These are phyloP conservation scores for Boletus vermiculosoides DNA, from an alignment of 768 basidiomycete species.

Conservation along the genomic window DNA sequence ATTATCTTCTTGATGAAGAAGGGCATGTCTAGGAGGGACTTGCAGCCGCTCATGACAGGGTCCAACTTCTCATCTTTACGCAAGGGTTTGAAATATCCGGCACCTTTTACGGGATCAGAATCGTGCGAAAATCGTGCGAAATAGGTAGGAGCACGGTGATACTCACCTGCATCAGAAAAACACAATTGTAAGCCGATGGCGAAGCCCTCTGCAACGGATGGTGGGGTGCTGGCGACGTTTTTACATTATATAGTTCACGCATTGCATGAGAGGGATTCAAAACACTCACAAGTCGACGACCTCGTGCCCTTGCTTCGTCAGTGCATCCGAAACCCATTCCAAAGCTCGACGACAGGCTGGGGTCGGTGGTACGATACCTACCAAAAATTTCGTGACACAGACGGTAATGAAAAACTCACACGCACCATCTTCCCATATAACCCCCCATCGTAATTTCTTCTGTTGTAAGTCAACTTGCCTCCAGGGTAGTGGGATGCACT, in stretches of 20 bases:
- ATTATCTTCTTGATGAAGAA: conserved; percentile 43
- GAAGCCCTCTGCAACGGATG: conserved; percentile 50
- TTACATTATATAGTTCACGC: neutral
- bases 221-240: conserved; percentile 36
- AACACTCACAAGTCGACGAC: conserved; percentile 39
- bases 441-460: conserved; percentile 39
- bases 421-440: conserved; percentile 44
- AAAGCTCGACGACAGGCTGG: conserved; percentile 43
- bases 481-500: conserved; percentile 48
- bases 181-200: conserved; percentile 52
- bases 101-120: conserved; percentile 33
- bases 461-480: conserved; percentile 33
- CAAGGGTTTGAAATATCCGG: conserved; percentile 39
- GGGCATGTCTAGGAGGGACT: conserved; percentile 27
- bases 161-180: conserved; percentile 55
- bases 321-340: conserved; percentile 32
- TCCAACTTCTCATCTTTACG: conserved; percentile 38
- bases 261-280: neutral
- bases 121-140: neutral
- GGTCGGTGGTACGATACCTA: conserved; percentile 39
- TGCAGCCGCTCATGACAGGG: conserved; percentile 27
- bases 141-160: neutral
- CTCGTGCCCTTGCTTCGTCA: conserved; percentile 39
- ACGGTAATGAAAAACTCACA: neutral
- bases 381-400: neutral